A percentile compares a stretch with the other conserved stretches of the same genome.
These are phyloP conservation scores for Jatropha podagrica DNA, from an alignment of 441 rosid species.

Conservation along the genomic window DNA sequence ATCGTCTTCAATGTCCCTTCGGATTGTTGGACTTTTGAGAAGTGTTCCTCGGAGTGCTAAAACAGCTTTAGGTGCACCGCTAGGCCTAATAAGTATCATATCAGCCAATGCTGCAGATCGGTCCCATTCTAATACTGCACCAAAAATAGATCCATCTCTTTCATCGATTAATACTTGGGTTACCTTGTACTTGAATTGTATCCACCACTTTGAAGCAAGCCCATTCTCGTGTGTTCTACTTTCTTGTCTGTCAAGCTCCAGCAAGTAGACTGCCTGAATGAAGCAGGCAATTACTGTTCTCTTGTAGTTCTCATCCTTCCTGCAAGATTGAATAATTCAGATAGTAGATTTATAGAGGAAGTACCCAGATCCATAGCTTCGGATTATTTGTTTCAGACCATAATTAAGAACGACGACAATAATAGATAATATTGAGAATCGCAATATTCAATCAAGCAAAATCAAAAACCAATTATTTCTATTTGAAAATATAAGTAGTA, in stretches of 20 bases:
- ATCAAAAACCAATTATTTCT: background rate
- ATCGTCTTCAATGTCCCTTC: slow-evolving; percentile 85
- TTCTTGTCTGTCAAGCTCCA: slow-evolving; percentile 92
- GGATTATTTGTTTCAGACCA: too few species aligned
- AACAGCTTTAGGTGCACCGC: slow-evolving; percentile 88
- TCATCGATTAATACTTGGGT: slow-evolving; percentile 65
- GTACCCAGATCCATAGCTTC: too few species aligned
- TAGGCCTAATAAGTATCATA: slow-evolving; percentile 71
- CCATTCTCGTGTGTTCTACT: slow-evolving; percentile 55
- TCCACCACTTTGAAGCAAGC: slow-evolving; percentile 96
- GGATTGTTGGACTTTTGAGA: slow-evolving; percentile 72
- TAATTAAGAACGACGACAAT: too few species aligned
- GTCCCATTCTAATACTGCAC: slow-evolving; percentile 91
- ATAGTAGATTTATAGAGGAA: background rate
- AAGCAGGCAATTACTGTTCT: slow-evolving; percentile 85
- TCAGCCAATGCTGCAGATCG: slow-evolving; percentile 77
- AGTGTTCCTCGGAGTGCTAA: slow-evolving; percentile 81
- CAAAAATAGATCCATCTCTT: slow-evolving; percentile 84
- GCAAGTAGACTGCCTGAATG: slow-evolving; percentile 88
- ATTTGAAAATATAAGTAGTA: background rate
- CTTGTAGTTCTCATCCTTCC: slow-evolving; percentile 88
- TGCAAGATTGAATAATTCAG: slow-evolving; percentile 23
- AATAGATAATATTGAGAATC: too few species aligned
- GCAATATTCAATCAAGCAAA: background rate
- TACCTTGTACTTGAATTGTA: slow-evolving; percentile 77